Evolutionary conservation across 164 flowering plant species (phyloP), one percentile per base, ranked within the genome.

Genomic region (Litsea cubeba): DNA sequence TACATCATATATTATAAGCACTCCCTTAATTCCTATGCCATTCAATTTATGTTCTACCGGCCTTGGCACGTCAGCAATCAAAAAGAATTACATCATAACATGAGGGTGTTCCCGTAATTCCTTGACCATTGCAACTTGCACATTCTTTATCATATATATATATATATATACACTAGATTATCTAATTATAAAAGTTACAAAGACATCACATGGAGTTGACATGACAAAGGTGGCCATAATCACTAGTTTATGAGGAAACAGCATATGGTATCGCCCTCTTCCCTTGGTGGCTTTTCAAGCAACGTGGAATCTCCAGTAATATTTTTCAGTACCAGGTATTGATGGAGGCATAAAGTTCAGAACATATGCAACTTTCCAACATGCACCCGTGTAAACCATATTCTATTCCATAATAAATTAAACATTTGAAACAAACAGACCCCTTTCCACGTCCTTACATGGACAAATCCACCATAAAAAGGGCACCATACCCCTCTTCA

Each of bases 391-490:
- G 57, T 66, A 69, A 71, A 49, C 50, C 70, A 75, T 75, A 54
- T 68, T 70, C 8, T 65, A 51, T 68, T 74, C 32, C 51, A 23
- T 72, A 72, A 65, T 2, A 6, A 66, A 66, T 17, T 26, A 24
- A 23, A 50, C 40, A 71, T 46, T 72, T 63, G 24, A 35, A 18
- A 65, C 58, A 75, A 57, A 58, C 73, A 54, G 57, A 78, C 46
- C 71, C 24, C 74, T 79, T 83, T 80, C 79, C 80, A 79, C 78
- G 76, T 79, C 77, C 72, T 68, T 50, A 62, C 78, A 71, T 0
- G 35, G 17, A 10, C 46, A 65, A 57, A 25, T 3, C 66, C 68
- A 54, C 17, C 32, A 30, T 71, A 18, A 65, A 68, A 75, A 71
- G 46, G n/a, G n/a, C 58, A 22, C 68, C 62, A 62, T 71, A 50